Conservation (phyloP, 805 yeast species). For the Candida stauntonica region DNA sequence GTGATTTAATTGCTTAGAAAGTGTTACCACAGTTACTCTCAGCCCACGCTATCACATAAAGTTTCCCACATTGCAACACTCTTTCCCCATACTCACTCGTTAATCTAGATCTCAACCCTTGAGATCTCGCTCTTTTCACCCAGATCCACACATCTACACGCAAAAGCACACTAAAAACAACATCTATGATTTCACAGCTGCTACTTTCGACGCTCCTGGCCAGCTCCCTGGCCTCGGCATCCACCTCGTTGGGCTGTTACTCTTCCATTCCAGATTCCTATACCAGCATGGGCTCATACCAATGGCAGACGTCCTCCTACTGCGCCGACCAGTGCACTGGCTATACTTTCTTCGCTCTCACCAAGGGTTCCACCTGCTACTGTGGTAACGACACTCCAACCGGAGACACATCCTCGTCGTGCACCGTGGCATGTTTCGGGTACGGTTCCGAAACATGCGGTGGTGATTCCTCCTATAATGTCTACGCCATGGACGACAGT, state of each 20-base stretch:
- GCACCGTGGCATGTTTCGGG: slow-evolving; percentile 50
- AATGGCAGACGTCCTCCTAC: slow-evolving; percentile 46
- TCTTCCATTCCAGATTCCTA: slow-evolving; percentile 20
- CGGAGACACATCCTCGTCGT: slow-evolving; percentile 30
- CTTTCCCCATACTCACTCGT: no score
- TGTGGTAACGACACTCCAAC: slow-evolving; percentile 50
- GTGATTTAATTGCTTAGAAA: no score
- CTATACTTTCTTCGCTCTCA: slow-evolving; percentile 40
- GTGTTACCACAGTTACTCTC: no score
- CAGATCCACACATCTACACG: no score
- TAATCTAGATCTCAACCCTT: no score
- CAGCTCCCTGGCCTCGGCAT: no score
- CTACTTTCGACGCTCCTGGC: no score
- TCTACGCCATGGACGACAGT: slow-evolving; percentile 28
- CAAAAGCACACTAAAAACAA: no score
- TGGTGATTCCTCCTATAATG: slow-evolving; percentile 44
- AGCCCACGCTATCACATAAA: no score
- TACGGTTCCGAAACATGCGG: slow-evolving; percentile 60
- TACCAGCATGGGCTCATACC: slow-evolving; percentile 33
- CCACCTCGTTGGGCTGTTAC: slow-evolving; percentile 19
- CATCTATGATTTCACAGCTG: no score
- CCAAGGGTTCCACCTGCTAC: slow-evolving; percentile 48
- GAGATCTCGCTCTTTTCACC: no score
- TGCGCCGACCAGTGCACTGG: slow-evolving; percentile 43
- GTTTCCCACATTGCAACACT: no score